Base-by-base conservation (phyloP, 2,329 filamentous ascomycete genomes). In the Alternaria metachromatica region DNA sequence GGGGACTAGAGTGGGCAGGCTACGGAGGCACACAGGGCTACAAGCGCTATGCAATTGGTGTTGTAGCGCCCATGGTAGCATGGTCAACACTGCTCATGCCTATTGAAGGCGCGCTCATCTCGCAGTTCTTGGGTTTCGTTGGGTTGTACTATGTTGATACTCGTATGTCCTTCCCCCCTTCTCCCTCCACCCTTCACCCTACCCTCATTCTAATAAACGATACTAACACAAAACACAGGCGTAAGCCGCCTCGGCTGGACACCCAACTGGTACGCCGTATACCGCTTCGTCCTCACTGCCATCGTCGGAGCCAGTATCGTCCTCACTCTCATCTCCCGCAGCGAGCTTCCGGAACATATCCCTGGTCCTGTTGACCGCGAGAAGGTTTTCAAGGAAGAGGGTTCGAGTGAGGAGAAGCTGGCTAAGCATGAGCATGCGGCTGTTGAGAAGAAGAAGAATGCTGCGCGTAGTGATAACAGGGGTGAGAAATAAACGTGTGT, bases 201-300 rank as follows among this genome's bases (percentile, higher is more conserved):
- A 2, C 11, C 8, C 9, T 13, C 10, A 5, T n/a, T n/a, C 10
- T 1, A 26, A 8, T 46, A 15, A 10, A 2, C 9, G 1, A 18
- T 46, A 28, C 50, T 65, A 48, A 44, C 41, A 9, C 4, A 12
- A 41, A 6, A 13, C 21, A 45, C 45, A 65, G 63, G 89, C 26
- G 93, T 93, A 13, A 87, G 90, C 9, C 86, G 87, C 55, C 84
- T 85, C 44, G 94, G 94, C 69, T 96, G 92, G 90, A 90, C 91
- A 3, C 94, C 94, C 23, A 77, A 85, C 41, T 97, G 94, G 94
- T 97, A 97, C 79, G 87, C 86, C 63, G 92, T 90, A 54, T 97
- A 97, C 84, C 92, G 95, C 33, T 97, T 97, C 80, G 90, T 97
- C 9, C 85, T 97, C 72, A 97, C 95, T 3, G 95, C 94, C 78